Evolutionary conservation across 768 basidiomycete species (phyloP), one percentile per base, ranked within the genome.

Genomic region (Leucocoprinus birnbaumii): DNA sequence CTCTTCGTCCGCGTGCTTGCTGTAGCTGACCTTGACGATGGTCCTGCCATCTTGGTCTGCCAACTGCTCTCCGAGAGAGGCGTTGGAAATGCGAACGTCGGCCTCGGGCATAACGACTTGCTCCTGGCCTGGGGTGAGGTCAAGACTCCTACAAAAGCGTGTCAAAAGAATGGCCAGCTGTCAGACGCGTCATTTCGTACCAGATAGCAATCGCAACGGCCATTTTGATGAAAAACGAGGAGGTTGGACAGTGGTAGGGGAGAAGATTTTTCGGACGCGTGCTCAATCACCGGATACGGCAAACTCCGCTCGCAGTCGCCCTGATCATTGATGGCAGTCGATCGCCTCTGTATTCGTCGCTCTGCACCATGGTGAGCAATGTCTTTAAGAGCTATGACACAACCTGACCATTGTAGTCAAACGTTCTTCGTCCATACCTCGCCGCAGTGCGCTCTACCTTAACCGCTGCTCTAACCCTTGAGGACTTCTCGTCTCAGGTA

Each of bases 401-500:
- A 38, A 38, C n/a, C 38, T 34, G 51, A 61, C 41, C 64, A 22
- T 46, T 24, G 2, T 62, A 98, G 96, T 96, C 96, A 1, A 97
- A 98, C 77, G 89, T 91, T 5, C 79, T 98, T 44, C 82, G 96
- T 66, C 95, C 96, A 2, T 98, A 99, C 72, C 87, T 99, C 51
- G 89, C 92, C 21, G 94, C 94, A 18, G 97, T 99, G 53, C 81
- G 97, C 60, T 93, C 93, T 5, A 97, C 97, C 21, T 79, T 99
- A 48, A 98, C 96, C n/a, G 96, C 97, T 26, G 95, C 97, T 2
- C 77, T 99, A 61, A 98, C 95, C 1, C 79, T 99, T 58, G 94
- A 99, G 77, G 93, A 95, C 81, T 99, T 99, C 77, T 84, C 94
- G 47, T 98, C 96, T 10, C 96, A 99, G 82, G 91, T 93, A 69